Evolutionary conservation across 73 alveolate species (phyloP).

Genomic region (Loxodes magnus): DNA sequence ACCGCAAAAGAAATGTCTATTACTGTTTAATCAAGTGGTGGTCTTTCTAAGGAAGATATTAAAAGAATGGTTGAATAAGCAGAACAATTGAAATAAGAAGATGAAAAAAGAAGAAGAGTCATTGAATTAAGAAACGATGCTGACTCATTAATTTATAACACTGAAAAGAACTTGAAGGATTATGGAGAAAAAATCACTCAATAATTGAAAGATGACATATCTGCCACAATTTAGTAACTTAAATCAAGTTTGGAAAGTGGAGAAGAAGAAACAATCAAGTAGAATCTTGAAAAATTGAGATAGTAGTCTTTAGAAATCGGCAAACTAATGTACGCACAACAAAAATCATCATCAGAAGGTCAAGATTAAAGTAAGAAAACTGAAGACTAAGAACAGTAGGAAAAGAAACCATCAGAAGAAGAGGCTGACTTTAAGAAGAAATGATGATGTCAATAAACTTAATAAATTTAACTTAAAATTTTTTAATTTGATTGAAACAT

Average conservation of each 20-base stretch:
- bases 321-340: too few species aligned
- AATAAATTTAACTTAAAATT: too few species aligned
- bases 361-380: too few species aligned
- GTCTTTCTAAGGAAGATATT: conserved; percentile 71
- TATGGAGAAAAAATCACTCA: conserved; percentile 59
- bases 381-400: too few species aligned
- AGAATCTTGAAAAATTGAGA: too few species aligned
- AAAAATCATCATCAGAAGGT: too few species aligned
- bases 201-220: conserved; percentile 12
- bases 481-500: too few species aligned
- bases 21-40: conserved; percentile 82
- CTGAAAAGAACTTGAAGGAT: conserved; percentile 64
- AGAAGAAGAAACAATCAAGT: conserved; percentile 28
- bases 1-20: conserved; percentile 49
- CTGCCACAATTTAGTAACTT: conserved; percentile 1
- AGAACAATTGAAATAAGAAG: conserved; percentile 63
- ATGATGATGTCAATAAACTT: too few species aligned
- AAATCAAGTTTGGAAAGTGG: conserved; percentile 35
- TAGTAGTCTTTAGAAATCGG: too few species aligned
- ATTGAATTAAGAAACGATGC: conserved; percentile 73
- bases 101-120: conserved; percentile 51
- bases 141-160: conserved; percentile 63
- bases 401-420: too few species aligned
- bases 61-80: conserved; percentile 81
- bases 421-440: too few species aligned